These are phyloP conservation scores for Raphidocelis subcapitata DNA, from an alignment of 139 green algal genomes.

Conservation along the genomic window DNA sequence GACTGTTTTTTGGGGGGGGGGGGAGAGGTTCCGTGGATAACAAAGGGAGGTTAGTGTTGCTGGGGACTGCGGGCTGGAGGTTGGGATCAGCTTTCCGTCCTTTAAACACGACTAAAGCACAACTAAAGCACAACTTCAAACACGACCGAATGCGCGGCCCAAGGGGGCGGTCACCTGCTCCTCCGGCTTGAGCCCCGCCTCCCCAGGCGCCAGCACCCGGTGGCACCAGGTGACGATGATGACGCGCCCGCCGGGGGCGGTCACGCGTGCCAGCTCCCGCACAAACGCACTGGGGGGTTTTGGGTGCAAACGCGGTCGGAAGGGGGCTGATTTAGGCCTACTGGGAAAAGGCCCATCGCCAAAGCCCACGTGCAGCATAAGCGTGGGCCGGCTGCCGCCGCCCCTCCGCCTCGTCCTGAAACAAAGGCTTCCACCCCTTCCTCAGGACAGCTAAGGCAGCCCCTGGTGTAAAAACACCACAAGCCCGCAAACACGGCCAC, in stretches of 20 bases:
- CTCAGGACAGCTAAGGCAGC: too few relatives aligned
- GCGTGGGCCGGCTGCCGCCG: too few relatives aligned
- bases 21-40: conserved; percentile 11
- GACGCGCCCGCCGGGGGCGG: conserved; percentile 76
- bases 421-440: too few relatives aligned
- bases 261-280: conserved; percentile 87
- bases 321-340: too few relatives aligned
- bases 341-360: too few relatives aligned
- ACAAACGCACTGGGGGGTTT: conserved; percentile 78
- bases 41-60: conserved; percentile 30
- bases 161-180: conserved; percentile 16
- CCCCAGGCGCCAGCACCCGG: conserved; percentile 40
- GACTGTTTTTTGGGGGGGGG: conserved; percentile 56
- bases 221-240: conserved; percentile 94
- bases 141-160: not conserved
- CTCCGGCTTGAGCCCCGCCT: conserved; percentile 18
- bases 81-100: not conserved
- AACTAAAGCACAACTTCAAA: not conserved
- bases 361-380: too few relatives aligned
- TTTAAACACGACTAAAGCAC: not conserved
- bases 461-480: too few relatives aligned
- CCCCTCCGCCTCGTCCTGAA: too few relatives aligned
- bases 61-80: conserved; percentile 3
- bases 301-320: too few relatives aligned
- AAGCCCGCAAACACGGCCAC: too few relatives aligned